Percentiles rank a stretch among this genome's conserved stretches.
These are phyloP conservation scores for Usnea hakonensis DNA, from an alignment of 495 filamentous ascomycete genomes.

Conservation along the genomic window DNA sequence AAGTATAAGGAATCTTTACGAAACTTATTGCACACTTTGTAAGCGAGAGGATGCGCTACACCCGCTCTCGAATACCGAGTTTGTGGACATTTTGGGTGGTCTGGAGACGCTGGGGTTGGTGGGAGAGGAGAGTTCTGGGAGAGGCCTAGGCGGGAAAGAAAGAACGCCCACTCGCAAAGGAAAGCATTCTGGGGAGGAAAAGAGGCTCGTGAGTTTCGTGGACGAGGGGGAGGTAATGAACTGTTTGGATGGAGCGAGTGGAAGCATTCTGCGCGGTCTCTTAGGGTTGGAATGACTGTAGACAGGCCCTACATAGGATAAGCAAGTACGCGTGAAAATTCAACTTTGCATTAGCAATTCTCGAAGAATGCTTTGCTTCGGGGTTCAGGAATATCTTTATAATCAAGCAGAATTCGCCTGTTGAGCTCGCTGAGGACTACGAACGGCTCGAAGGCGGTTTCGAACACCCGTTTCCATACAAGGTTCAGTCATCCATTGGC, in stretches of 20 bases:
- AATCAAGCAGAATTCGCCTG: not conserved
- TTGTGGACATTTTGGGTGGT: conserved; percentile 84
- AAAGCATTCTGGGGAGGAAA: conserved; percentile 50
- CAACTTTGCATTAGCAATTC: not conserved
- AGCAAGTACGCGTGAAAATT: not conserved
- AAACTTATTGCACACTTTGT: conserved; percentile 71
- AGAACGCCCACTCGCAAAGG: conserved; percentile 36
- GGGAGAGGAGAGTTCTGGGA: conserved; percentile 66
- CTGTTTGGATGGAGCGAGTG: conserved; percentile 62
- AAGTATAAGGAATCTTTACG: conserved; percentile 69
- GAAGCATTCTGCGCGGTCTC: conserved; percentile 41
- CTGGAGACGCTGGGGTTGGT: conserved; percentile 79
- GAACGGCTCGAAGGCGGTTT: not conserved
- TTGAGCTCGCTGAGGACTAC: too few species aligned
- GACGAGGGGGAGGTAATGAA: conserved; percentile 67
- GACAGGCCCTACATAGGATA: not conserved
- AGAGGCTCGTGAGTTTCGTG: conserved; percentile 66
- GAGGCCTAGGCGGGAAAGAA: conserved; percentile 48
- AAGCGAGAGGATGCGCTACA: conserved; percentile 76
- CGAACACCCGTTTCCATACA: not conserved
- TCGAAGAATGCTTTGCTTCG: not conserved
- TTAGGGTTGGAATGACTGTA: conserved; percentile 31
- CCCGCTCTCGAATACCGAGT: conserved; percentile 79
- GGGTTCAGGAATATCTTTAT: not conserved
- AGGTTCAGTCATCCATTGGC: conserved; percentile 68